These are phyloP conservation scores for Candida frijolesensis DNA, from an alignment of 1,139 yeast genomes.

Conservation along the genomic window DNA sequence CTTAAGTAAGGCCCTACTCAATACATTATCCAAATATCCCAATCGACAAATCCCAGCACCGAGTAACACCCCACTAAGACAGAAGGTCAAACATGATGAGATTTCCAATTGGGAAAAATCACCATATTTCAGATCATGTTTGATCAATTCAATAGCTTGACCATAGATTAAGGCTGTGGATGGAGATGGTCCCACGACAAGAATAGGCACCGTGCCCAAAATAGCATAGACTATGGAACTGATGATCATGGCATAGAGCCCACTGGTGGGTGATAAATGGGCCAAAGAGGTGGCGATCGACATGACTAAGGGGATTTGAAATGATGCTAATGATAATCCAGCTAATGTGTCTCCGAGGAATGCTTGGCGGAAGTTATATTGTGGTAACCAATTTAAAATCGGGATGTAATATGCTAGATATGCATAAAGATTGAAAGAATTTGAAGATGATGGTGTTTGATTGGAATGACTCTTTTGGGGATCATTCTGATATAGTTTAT, in stretches of 20 bases:
- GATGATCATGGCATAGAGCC: constrained; percentile 31
- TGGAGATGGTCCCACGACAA: constrained; percentile 40
- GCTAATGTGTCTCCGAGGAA: constrained; percentile 35
- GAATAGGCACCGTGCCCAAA: constrained; percentile 35
- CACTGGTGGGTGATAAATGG: constrained; percentile 33
- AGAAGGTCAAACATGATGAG: constrained; percentile 27
- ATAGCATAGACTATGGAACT: constrained; percentile 31
- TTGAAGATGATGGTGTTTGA: not conserved
- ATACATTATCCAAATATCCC: constrained; percentile 35
- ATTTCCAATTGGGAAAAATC: constrained; percentile 24
- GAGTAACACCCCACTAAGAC: constrained; percentile 28
- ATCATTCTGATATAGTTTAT: constrained; percentile 10
- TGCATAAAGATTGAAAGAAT: constrained; percentile 23
- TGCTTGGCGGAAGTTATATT: constrained; percentile 19
- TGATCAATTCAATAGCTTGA: constrained; percentile 26
- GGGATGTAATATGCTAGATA: constrained; percentile 38
- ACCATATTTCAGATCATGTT: constrained; percentile 19
- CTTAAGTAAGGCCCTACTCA: constrained; percentile 33
- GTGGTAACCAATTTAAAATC: constrained; percentile 33
- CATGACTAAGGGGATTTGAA: constrained; percentile 40
- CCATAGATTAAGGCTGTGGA: constrained; percentile 37
- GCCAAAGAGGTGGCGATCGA: constrained; percentile 37
- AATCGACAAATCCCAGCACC: constrained; percentile 31
- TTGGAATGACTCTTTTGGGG: not conserved
- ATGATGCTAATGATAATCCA: constrained; percentile 34